Conservation (phyloP, 2,329 filamentous ascomycete species). For the Trichoderma aggressivum region DNA sequence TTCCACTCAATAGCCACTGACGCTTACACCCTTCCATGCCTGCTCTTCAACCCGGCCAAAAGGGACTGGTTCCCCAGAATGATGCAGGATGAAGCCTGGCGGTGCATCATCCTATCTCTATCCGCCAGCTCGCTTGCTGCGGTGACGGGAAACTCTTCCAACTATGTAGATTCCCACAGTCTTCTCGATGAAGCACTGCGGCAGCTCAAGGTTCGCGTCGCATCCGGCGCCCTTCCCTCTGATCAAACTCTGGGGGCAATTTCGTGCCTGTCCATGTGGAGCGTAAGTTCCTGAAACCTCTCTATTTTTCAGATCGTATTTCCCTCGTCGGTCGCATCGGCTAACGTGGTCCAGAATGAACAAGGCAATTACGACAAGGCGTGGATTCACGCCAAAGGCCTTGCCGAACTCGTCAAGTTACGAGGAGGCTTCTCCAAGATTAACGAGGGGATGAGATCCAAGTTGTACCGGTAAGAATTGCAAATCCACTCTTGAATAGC, state of each 20-base stretch:
- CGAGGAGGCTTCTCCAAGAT: constrained; percentile 6
- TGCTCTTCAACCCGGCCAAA: constrained; percentile 10
- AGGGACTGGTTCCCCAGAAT: constrained; percentile 12
- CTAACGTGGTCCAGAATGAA: background rate
- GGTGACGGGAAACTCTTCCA: background rate
- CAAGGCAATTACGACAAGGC: background rate
- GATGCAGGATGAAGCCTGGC: constrained; percentile 10
- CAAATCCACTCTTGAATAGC: background rate
- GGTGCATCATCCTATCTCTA: constrained; percentile 7
- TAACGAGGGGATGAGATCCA: background rate
- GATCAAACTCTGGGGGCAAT: constrained; percentile 8
- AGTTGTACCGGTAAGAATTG: constrained; percentile 1
- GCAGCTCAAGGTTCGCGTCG: background rate
- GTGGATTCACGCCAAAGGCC: constrained; percentile 3
- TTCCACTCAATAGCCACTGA: constrained; percentile 5
- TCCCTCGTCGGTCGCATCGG: background rate
- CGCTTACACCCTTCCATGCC: constrained; percentile 4
- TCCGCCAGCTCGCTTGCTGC: background rate
- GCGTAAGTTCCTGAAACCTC: background rate
- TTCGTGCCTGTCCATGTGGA: constrained; percentile 5
- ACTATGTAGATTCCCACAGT: background rate
- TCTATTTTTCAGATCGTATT: background rate
- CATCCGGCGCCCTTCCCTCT: background rate
- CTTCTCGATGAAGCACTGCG: constrained; percentile 6
- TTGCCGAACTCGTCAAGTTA: constrained; percentile 9